Conservation (phyloP, 441 rosid species). For the Populus hybrid region DNA sequence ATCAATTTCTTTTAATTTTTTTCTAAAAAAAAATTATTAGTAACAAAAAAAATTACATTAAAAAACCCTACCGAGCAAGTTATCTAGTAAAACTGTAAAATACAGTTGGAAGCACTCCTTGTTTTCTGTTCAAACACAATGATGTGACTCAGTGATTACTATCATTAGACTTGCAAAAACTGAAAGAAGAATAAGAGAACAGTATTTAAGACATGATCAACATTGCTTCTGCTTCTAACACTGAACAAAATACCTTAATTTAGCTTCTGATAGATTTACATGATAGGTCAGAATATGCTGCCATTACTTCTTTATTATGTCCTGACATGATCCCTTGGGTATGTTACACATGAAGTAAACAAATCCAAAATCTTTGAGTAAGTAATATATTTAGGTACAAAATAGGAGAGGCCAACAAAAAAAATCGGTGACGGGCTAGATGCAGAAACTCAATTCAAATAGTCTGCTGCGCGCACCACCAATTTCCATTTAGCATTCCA, state of each 20-base stretch:
- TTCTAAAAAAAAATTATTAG: too few relatives aligned
- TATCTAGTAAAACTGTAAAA: too few relatives aligned
- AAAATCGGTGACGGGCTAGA: neutral
- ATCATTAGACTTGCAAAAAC: too few relatives aligned
- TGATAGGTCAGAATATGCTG: conserved; percentile 2
- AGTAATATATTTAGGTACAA: conserved; percentile 14
- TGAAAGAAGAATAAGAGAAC: too few relatives aligned
- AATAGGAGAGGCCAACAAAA: conserved; percentile 2
- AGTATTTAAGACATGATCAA: too few relatives aligned
- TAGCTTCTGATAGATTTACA: conserved; percentile 23
- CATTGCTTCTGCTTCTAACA: too few relatives aligned
- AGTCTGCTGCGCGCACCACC: neutral
- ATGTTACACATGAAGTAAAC: conserved; percentile 20
- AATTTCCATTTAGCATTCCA: neutral
- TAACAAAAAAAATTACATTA: too few relatives aligned
- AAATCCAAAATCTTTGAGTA: conserved; percentile 16
- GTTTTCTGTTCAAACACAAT: too few relatives aligned
- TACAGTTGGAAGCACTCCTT: too few relatives aligned
- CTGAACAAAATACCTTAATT: neutral
- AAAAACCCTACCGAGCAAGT: too few relatives aligned
- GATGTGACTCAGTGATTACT: too few relatives aligned
- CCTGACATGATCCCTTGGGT: conserved; percentile 5
- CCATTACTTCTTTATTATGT: conserved; percentile 13
- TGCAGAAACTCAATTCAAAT: neutral
- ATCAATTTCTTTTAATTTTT: too few relatives aligned